Base-by-base conservation (phyloP, 495 filamentous ascomycete species). In the Copromyces sp. region DNA sequence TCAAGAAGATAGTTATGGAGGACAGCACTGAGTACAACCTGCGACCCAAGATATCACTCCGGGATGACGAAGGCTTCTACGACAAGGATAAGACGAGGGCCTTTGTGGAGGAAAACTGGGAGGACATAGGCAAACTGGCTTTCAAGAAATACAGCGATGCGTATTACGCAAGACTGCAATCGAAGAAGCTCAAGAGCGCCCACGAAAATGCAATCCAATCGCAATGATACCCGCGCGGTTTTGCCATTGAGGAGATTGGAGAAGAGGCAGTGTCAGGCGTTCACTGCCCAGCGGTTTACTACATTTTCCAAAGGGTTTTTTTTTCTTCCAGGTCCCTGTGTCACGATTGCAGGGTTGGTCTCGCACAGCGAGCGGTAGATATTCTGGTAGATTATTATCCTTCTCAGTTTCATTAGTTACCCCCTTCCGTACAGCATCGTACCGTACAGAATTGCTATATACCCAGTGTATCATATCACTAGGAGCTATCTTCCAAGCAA, bases 1-100 rank as follows among this genome's bases (percentile, higher is more conserved):
- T 86, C 71, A 75, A 74, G 74, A 80, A 81, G 73, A 84, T 84
- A 68, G 68, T 85, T 37, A 59, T 84, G 70, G 70, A 77, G 9
- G 80, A 76, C 8, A 79, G 84, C 69, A 8, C 70, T 2, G 79
- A 72, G 8, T 79, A 83, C 7, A 82, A 80, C 1, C 71, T 78
- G 29, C 37, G 41, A 3, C 74, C 77, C 5, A 37, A 77, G 1
- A 41, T 39, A 6, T 35, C 77, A 0, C 69, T 81, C 3, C 78
- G 70, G 37, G 73, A 80, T 17, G 68, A 47, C 1, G 73, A 81
- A n/a, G 85, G 85, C 0, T 73, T 83, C 39, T 85, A 81, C 47
- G 72, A 83, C 75, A 74, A 79, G 8, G 79, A 79, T 1, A 72
- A 44, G 2, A 80, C 82, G 8, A 75, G 74, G 35, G 32, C 40